These are phyloP conservation scores for Logfia minima DNA, from an alignment of 129 eudicot species.

Conservation along the genomic window DNA sequence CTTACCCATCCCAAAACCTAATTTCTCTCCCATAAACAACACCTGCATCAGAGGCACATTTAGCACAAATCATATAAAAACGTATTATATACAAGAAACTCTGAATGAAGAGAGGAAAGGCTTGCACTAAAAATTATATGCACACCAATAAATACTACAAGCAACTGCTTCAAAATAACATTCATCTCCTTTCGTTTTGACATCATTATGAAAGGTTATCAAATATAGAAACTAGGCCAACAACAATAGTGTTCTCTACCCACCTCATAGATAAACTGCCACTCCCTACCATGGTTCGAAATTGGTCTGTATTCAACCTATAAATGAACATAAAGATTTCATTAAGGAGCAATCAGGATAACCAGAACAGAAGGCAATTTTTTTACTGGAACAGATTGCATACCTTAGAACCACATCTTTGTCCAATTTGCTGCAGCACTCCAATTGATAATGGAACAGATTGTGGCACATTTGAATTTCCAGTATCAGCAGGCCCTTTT, in stretches of 20 bases:
- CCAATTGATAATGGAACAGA: conserved; percentile 52
- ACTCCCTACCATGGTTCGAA: conserved; percentile 59
- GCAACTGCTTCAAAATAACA: background rate
- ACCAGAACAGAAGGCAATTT: conserved; percentile 4
- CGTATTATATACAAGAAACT: background rate
- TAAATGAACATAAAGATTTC: conserved; percentile 19
- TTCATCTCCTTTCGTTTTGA: background rate
- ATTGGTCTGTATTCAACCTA: conserved; percentile 89
- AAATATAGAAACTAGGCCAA: background rate
- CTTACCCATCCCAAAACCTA: conserved; percentile 85
- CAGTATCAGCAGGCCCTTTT: conserved; percentile 50
- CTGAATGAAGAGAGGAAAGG: background rate
- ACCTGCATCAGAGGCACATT: conserved; percentile 56
- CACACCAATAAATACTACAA: background rate
- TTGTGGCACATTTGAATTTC: conserved; percentile 41
- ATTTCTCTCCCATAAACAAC: conserved; percentile 69
- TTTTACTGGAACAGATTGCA: conserved; percentile 11
- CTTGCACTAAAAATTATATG: background rate
- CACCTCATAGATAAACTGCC: conserved; percentile 80
- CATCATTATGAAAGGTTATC: background rate
- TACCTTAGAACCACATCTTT: conserved; percentile 79
- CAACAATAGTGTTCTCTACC: conserved; percentile 20
- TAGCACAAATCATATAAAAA: background rate
- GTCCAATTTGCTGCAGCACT: conserved; percentile 85
- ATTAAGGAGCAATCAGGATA: conserved; percentile 17